Evolutionary conservation across 2,329 filamentous ascomycete genomes (phyloP), one percentile per base, ranked within the genome.

Genomic region (Beauveria varroae): DNA sequence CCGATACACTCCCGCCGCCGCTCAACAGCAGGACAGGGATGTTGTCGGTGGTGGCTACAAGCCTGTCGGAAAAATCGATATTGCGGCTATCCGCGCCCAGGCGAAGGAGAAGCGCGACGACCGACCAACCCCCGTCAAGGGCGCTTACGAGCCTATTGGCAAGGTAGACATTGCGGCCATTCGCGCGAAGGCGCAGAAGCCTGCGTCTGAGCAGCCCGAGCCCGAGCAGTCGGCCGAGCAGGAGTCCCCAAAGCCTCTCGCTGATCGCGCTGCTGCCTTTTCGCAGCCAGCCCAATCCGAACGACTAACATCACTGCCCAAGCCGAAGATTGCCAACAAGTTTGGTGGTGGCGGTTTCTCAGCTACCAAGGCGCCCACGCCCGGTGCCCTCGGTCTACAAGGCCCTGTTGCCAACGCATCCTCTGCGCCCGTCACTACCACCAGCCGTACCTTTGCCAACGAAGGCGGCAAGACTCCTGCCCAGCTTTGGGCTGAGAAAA

Each of bases 151-250:
- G 74, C 95, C 95, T 2, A 81, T 98, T 22, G 95, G 95, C 52
- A 98, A 97, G 76, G 93, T 99, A 10, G 95, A 99, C 68, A 98
- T 99, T 74, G 91, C 91, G 49, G 93, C 93, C 24, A 97, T 99
- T 70, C 86, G 91, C 65, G 88, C 93, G 24, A 88, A 86, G 74
- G 88, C 91, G 6, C 90, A 95, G 74, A 88, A 85, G 65, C 83
- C 83, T 53, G 72, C 75, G 30, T 68, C 72, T 26, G 78, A 81
- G 41, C 68, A 72, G 52, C 67, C 72, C 20, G 65, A 67, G 34
- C 49, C 28, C 9, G 68, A 72, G 34, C 37, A 67, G n/a, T 64
- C 68, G 4, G 59, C 62, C 18, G 69, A 70, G 44, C 58, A 72
- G 5, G 67, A 73, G 41, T 72, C 76, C 59, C 80, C 85, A 2